Base-by-base conservation (phyloP, 305 asterid species). In the Fraxinus platypoda region DNA sequence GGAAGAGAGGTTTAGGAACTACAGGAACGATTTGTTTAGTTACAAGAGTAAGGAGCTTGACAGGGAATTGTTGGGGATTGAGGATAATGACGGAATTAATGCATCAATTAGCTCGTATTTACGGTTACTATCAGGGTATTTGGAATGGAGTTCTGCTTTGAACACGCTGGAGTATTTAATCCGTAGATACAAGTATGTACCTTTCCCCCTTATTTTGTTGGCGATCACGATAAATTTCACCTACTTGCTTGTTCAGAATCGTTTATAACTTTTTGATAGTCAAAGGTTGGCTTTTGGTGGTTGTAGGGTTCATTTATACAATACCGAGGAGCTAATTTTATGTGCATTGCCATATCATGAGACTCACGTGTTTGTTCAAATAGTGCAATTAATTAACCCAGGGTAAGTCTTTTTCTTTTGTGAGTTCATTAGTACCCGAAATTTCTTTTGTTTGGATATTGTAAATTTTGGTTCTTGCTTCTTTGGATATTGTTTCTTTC, bases 281-380 rank as follows among this genome's bases (percentile, higher is more conserved):
- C 38, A 3, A 49, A 80, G 49, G 5, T 35, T 80, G 41, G 28
- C 6, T 62, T 30, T 64, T 78, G 83, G 76, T 52, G 43, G 68
- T 30, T 85, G 86, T 83, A 96, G 99, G 94, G 84, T 92, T 89
- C 97, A 94, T 80, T 89, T 83, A 26, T 88, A 89, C 91, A 93
- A 94, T 85, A 80, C 73, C 8, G 99, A 94, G 76, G 98, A 93
- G 76, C 88, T 94, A 87, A 91, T 96, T 83, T 85, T 96, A 80
- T 93, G 99, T 86, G 88, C 94, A 46, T 83, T 96, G 90, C 99
- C 99, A 0, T 96, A 91, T 87, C 99, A 94, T 83, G 98, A 94
- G 80, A 92, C 98, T 2, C 95, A 88, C 80, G 89, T 86, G 33
- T 96, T 96, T 83, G 99, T 96, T 75, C 90, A 90, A 81, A 88